Evolutionary conservation across 352 stramenopile species (phyloP), one percentile per base, ranked within the genome.

Genomic region (Phytophthora foliorum): DNA sequence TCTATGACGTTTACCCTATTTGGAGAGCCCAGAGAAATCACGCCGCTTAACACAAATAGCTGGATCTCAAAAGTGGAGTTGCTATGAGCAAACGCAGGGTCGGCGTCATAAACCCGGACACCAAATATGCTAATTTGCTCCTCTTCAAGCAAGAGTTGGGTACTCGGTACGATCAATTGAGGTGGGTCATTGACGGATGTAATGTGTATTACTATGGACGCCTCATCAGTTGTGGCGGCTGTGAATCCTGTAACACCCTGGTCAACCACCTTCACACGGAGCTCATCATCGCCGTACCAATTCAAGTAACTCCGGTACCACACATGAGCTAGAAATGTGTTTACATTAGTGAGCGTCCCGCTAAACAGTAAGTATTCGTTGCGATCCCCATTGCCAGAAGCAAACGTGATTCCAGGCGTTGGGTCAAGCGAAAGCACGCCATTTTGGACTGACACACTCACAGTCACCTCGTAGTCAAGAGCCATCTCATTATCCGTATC

Each of bases 361-460:
- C 82, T 92, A 57, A 93, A 90, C 2, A 94, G 61, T 27, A 91
- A 46, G 36, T 81, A 90, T 24, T 86, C 81, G 50, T 90, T 84
- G 13, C 56, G 68, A 22, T 73, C 54, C 2, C 81, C 84, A 36
- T 75, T 80, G 4, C 85, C 85, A 48, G 73, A 76, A 16, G 67
- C 71, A 51, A 86, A 93, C 0, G 79, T 91, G 27, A 94, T 88
- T 29, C 86, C 86, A 41, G 79, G 68, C 0, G 74, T 90, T 46
- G 84, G 74, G 21, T 82, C 57, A 21, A 89, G 54, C 4, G 77
- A 78, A 8, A 94, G 8, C 14, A 90, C 74, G 8, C 87, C 87
- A 50, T 88, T 78, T 56, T 80, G 57, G 0, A 92, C 83, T 6
- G 81, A 76, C 46, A 94, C 69, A 11, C 67, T 73, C 36, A 94